Conservation (phyloP, 78 protist genomes). For the Trichosphaerium sp. region DNA sequence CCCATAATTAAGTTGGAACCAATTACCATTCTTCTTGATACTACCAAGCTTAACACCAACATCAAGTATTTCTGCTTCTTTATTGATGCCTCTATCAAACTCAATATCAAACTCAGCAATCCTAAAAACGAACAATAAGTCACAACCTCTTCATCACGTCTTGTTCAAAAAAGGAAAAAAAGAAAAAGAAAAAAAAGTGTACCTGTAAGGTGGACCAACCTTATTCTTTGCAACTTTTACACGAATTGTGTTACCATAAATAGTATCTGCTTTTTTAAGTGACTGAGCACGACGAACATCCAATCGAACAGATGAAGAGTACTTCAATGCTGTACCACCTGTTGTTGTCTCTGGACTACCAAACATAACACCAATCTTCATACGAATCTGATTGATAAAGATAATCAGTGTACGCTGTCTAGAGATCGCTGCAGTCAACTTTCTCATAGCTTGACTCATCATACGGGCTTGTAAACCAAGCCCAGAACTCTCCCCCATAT, state of each 20-base stretch:
- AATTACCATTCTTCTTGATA: slow-evolving; percentile 41
- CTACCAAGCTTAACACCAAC: slow-evolving; percentile 23
- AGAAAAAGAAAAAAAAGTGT: too few relatives aligned
- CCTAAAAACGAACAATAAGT: too few relatives aligned
- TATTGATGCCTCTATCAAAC: slow-evolving; percentile 32
- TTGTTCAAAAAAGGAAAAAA: too few relatives aligned
- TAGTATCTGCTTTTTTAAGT: slow-evolving; percentile 41
- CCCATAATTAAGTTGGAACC: too few relatives aligned
- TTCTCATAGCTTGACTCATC: slow-evolving; percentile 58
- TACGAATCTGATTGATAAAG: slow-evolving; percentile 54
- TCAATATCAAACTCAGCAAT: slow-evolving; percentile 57
- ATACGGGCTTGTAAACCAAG: slow-evolving; percentile 56
- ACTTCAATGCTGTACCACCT: slow-evolving; percentile 62
- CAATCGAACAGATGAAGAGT: slow-evolving; percentile 25
- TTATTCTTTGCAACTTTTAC: slow-evolving; percentile 54
- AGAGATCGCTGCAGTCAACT: slow-evolving; percentile 36
- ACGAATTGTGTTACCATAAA: slow-evolving; percentile 16
- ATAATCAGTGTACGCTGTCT: slow-evolving; percentile 31
- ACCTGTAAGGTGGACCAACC: slow-evolving; percentile 58
- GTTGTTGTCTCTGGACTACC: slow-evolving; percentile 56
- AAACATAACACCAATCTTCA: slow-evolving; percentile 66
- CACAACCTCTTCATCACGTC: too few relatives aligned
- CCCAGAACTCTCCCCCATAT: slow-evolving; percentile 56
- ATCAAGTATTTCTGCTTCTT: slow-evolving; percentile 49
- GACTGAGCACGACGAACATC: slow-evolving; percentile 42